Evolutionary conservation across 352 stramenopile species (phyloP), one percentile per base, ranked within the genome.

Genomic region (Phytophthora tubulina): DNA sequence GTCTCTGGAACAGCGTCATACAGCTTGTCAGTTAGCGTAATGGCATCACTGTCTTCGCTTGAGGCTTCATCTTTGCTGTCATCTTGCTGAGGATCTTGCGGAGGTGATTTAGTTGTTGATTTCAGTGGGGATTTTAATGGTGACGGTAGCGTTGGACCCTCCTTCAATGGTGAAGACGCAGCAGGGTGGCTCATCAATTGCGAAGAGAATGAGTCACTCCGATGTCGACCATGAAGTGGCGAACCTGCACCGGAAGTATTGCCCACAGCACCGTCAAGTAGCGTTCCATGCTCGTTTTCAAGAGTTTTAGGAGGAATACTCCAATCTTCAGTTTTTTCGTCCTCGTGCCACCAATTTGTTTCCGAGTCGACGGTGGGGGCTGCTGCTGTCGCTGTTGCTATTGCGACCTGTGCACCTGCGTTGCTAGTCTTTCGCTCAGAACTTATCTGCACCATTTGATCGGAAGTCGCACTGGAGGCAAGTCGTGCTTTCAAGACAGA

Each of bases 401-500:
- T 17, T 35, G 31, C 17, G 30, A 11, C 44, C 6, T 52, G 30
- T 7, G 46, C 9, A 31, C 5, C 44, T 33, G 21, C 48, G 14
- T 32, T 36, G 39, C 61, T 70, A n/a, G 27, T 21, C 38, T 63
- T 76, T 51, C 69, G 36, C 55, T 73, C 66, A 50, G 63, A 38
- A 32, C 52, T 64, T 45, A 27, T 35, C 27, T 72, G 44, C 15
- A 46, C 42, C 36, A 76, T 64, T 72, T 72, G 69, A 66, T 69
- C 56, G 2, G 46, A 67, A 13, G 52, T 49, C 33, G 41, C 53
- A 13, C 53, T 74, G 5, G 32, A 74, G 55, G 59, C 65, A 6
- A 74, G 64, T 56, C 65, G 64, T 32, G 58, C 41, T 58, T 14
- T 53, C 46, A 77, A 61, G 38, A 74, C 35, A 21, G 70, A 73